phyloP scores from a whole-genome alignment of 2,329 filamentous ascomycete species.

The Penicillium olsonii region DNA sequence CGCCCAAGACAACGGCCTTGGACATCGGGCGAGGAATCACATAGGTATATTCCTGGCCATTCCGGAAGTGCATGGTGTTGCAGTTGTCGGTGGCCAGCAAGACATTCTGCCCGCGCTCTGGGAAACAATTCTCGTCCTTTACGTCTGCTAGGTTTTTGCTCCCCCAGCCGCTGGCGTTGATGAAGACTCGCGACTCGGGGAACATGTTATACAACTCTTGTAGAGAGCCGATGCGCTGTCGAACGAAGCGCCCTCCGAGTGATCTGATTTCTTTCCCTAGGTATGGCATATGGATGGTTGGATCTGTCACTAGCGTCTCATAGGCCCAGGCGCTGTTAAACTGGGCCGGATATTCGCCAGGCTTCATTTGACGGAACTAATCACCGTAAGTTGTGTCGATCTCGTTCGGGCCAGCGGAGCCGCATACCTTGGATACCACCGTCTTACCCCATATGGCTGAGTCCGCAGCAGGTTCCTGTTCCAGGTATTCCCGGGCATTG shows the following conservation, averaged over 20 bases:
- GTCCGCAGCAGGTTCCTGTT: slow-evolving; percentile 32
- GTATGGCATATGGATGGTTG: slow-evolving; percentile 41
- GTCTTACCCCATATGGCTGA: slow-evolving; percentile 39
- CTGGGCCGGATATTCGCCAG: slow-evolving; percentile 34
- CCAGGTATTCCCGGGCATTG: slow-evolving; percentile 37
- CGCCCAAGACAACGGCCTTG: slow-evolving; percentile 36
- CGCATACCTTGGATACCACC: slow-evolving; percentile 36
- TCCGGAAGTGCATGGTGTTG: slow-evolving; percentile 37
- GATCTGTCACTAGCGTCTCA: slow-evolving; percentile 40
- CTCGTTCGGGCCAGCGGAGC: background rate
- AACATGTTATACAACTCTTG: slow-evolving; percentile 37
- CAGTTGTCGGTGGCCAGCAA: slow-evolving; percentile 35
- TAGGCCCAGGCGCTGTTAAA: slow-evolving; percentile 40
- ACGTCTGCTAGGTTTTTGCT: slow-evolving; percentile 39
- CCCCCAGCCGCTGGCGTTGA: slow-evolving; percentile 42
- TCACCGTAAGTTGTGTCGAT: slow-evolving; percentile 1
- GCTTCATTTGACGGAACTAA: slow-evolving; percentile 36
- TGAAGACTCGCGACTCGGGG: slow-evolving; percentile 38
- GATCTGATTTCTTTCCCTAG: slow-evolving; percentile 30
- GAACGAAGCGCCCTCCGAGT: slow-evolving; percentile 38
- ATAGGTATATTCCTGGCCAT: slow-evolving; percentile 42
- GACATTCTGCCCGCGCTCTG: slow-evolving; percentile 42
- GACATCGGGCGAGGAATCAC: slow-evolving; percentile 40
- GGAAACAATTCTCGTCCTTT: slow-evolving; percentile 36
- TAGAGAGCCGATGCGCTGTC: slow-evolving; percentile 35